phyloP scores from a whole-genome alignment of 2,329 filamentous ascomycete species.

The Venturia effusa region DNA sequence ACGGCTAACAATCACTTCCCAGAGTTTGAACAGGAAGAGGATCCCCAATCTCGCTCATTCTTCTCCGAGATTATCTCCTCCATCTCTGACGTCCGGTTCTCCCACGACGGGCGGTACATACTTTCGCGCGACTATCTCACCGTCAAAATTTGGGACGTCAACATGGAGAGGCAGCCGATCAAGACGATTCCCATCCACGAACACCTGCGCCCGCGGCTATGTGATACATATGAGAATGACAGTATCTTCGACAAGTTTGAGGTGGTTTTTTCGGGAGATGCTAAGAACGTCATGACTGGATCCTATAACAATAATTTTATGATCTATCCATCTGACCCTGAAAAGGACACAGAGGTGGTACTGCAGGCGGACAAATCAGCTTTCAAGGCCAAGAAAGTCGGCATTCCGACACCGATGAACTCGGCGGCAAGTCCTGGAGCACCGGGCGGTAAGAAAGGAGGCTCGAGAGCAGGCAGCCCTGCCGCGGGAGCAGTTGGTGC shows the following conservation, averaged over 20 bases:
- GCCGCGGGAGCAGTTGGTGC: conserved; percentile 60
- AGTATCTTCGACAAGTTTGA: conserved; percentile 99
- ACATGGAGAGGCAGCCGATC: conserved; percentile 94
- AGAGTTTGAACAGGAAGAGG: conserved; percentile 99
- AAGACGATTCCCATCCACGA: conserved; percentile 99
- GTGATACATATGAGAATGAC: conserved; percentile 98
- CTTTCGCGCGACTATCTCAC: conserved; percentile 96
- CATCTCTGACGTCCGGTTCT: conserved; percentile 97
- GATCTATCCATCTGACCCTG: conserved; percentile 96
- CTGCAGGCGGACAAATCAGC: conserved; percentile 97
- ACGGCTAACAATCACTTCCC: conserved; percentile 14
- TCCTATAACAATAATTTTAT: conserved; percentile 99
- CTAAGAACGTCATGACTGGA: conserved; percentile 98
- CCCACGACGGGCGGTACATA: conserved; percentile 91
- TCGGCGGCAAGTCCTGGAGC: conserved; percentile 60
- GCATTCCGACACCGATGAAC: conserved; percentile 95
- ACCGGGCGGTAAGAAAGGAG: conserved; percentile 71
- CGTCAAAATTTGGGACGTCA: conserved; percentile 99
- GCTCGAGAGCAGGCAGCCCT: conserved; percentile 80
- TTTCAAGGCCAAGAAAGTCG: conserved; percentile 99
- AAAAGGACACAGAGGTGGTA: conserved; percentile 94
- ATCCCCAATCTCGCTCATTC: conserved; percentile 92
- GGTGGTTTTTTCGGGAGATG: conserved; percentile 95
- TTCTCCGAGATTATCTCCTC: conserved; percentile 99
- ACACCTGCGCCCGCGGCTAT: conserved; percentile 83